A percentile compares a stretch with the other conserved stretches of the same genome.
These are phyloP conservation scores for Polytolypa hystricis DNA, from an alignment of 2,329 filamentous ascomycete genomes.

Conservation along the genomic window DNA sequence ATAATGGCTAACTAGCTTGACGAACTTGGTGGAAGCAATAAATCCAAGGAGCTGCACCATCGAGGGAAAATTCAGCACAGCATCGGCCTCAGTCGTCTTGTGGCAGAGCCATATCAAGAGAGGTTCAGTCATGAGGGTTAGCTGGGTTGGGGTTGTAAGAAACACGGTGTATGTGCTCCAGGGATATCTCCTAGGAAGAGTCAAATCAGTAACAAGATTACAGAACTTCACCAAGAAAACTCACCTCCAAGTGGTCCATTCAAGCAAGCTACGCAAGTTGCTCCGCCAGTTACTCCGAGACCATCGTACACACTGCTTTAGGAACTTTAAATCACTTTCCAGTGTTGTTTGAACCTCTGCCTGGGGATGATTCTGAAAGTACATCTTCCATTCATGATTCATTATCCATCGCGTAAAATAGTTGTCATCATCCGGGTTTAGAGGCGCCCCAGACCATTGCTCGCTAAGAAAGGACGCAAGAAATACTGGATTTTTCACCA, in stretches of 20 bases:
- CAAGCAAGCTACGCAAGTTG: constrained; percentile 74
- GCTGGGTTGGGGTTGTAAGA: constrained; percentile 71
- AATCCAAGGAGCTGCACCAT: constrained; percentile 38
- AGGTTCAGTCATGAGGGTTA: constrained; percentile 62
- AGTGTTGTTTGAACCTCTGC: constrained; percentile 79
- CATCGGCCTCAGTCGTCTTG: constrained; percentile 50
- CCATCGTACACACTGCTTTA: constrained; percentile 81
- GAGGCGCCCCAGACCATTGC: constrained; percentile 56
- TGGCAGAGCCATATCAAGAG: constrained; percentile 55
- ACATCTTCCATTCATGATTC: constrained; percentile 71
- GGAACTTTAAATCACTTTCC: constrained; percentile 68
- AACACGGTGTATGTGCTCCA: constrained; percentile 83
- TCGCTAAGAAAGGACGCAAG: constrained; percentile 69
- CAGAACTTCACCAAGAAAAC: constrained; percentile 31
- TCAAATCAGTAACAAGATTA: constrained; percentile 5
- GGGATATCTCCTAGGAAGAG: constrained; percentile 55
- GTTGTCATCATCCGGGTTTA: constrained; percentile 88
- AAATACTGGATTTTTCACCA: constrained; percentile 68
- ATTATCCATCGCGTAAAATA: constrained; percentile 86
- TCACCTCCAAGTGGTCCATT: constrained; percentile 68
- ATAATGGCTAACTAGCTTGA: constrained; percentile 74
- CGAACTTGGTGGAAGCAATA: constrained; percentile 62
- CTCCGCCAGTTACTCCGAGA: constrained; percentile 86
- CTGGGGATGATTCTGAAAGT: constrained; percentile 74
- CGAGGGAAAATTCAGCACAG: constrained; percentile 40